Base-by-base conservation (phyloP, 2,329 filamentous ascomycete species). In the Talaromyces islandicus region DNA sequence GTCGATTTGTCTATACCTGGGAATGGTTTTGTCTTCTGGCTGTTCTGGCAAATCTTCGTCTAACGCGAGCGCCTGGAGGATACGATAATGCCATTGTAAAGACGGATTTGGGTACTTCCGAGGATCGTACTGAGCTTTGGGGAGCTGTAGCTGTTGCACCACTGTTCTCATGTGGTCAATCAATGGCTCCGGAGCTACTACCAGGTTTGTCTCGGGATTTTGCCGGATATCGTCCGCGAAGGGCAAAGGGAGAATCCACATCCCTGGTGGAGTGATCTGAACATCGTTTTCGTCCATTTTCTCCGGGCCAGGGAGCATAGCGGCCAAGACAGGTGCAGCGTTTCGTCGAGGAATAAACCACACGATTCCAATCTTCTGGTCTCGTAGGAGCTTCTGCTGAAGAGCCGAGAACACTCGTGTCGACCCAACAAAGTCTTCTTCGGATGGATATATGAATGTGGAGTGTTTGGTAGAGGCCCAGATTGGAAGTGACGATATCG, bases 11-110 rank as follows among this genome's bases (percentile, higher is more conserved):
- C 85, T 88, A 74, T 88, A 92, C 67, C 89, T 91, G 1, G 94
- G 94, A 14, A 90, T 72, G 0, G 94, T 97, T 64, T 89, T 87
- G 70, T 99, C 94, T 55, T 88, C 83, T 1, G 84, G 80, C 52
- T 82, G 76, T 21, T 89, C 88, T 0, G 92, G 92, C 1, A 96
- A 78, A 65, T 97, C 92, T 71, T 99, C 94, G 38, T 96, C 92
- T 0, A 99, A 81, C 0, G 94, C 94, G 60, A 97, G 82, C 7
- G 90, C 89, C 75, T 99, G 94, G 0, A 99, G 79, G 52, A 99
- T 96, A 63, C 86, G 88, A 79, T 97, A 99, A 77, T 97, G 94
- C 92, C 93, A 99, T 76, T 99, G 94, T 25, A 99, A 80, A 9
- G 90, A 84, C 10, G 92, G 92, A 63, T 99, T 99, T 0, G 94